Evolutionary conservation across 306 rosid genomes (phyloP), one percentile per base, ranked within the genome.

Genomic region (Dalbergia cultrata): DNA sequence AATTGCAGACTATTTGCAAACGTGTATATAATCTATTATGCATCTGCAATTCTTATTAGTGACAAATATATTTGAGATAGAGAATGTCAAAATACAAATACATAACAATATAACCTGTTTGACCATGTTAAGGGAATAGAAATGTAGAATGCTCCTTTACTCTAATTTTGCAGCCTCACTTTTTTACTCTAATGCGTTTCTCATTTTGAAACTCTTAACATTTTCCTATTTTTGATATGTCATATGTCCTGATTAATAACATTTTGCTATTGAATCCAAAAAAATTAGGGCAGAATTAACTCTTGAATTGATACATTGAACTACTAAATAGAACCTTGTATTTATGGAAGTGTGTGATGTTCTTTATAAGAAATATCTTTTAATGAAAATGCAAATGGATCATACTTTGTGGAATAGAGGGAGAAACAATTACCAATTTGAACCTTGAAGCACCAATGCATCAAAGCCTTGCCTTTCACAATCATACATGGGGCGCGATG

Each of bases 401-500:
- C 35, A 59, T 59, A 21, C 14, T 5, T 8, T 8, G 33, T 56
- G 16, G 64, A 19, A 21, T 13, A 21, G 35, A 21, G 14, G 7
- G 35, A 58, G 35, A 26, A 54, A 7, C 26, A 74, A 82, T 82
- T 49, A 91, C 96, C 96, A 64, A n/a, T n/a, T n/a, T n/a, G n/a
- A n/a, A n/a, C 93, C 90, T 85, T 91, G 87, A 89, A 87, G 82
- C 93, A 89, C 45, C 93, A 92, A 63, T 90, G 88, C n/a, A n/a
- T n/a, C n/a, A n/a, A n/a, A n/a, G n/a, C n/a, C n/a, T n/a, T n/a
- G n/a, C n/a, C n/a, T n/a, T n/a, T n/a, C n/a, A n/a, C n/a, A n/a
- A n/a, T n/a, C n/a, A n/a, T n/a, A n/a, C n/a, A n/a, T n/a, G n/a
- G n/a, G n/a, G n/a, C n/a, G n/a, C n/a, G n/a, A n/a, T n/a, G n/a